Evolutionary conservation across 345 rosid species (phyloP).

Genomic region (Moricandia arvensis): DNA sequence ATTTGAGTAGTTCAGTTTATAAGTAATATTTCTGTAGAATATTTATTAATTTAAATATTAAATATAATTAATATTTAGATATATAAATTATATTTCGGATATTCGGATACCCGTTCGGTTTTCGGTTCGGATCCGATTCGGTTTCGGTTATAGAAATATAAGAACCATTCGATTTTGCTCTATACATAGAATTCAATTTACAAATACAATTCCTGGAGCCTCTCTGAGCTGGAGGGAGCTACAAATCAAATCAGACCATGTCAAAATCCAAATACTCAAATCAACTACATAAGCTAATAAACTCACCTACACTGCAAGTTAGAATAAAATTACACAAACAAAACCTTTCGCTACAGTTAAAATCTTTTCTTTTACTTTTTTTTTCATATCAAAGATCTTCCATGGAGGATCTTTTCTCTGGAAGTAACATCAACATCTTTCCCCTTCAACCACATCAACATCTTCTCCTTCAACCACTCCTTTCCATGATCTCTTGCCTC

Average conservation of each 20-base stretch:
- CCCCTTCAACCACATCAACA: conserved; percentile 34
- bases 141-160: too few relatives aligned
- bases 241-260: background rate
- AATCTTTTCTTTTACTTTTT: background rate
- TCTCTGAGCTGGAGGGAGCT: conserved; percentile 7
- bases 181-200: background rate
- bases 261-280: conserved; percentile 9
- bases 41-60: too few relatives aligned
- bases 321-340: conserved; percentile 16
- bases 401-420: conserved; percentile 17
- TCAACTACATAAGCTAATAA: conserved; percentile 5
- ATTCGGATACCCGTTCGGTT: too few relatives aligned
- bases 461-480: conserved; percentile 29
- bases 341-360: conserved; percentile 19
- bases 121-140: too few relatives aligned
- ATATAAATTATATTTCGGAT: too few relatives aligned
- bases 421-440: conserved; percentile 36
- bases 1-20: too few relatives aligned
- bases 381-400: background rate
- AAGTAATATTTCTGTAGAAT: too few relatives aligned
- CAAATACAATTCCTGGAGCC: conserved; percentile 8
- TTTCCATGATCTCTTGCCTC: conserved; percentile 38
- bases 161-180: too few relatives aligned
- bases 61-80: too few relatives aligned
- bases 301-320: conserved; percentile 26